Base-by-base conservation (phyloP, 768 basidiomycete species). In the Kwoniella mangroviensis region DNA sequence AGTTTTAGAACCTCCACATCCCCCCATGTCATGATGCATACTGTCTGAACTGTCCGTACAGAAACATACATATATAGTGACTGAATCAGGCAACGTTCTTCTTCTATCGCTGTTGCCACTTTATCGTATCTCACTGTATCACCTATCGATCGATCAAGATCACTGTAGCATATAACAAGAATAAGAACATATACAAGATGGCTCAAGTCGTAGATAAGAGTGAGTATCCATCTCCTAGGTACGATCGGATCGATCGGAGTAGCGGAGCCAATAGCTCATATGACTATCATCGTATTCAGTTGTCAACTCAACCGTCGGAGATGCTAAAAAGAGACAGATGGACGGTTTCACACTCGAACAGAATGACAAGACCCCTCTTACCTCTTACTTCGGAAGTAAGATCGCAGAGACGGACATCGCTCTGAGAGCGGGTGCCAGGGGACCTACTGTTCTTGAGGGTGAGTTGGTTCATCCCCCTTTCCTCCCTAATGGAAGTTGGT, bases 371-470 rank as follows among this genome's bases (percentile, higher is more conserved):
- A 74, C 73, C 12, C 73, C 76, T 42, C 58, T 81, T 54, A 81
- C 80, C 6, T 78, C 82, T 9, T 83, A 83, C 74, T 82, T 79
- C 60, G 82, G 82, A 21, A 69, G 73, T 40, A 80, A 81, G 75
- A 74, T 82, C 54, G 68, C 77, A 19, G 78, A 83, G 63, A 84
- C 82, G 26, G 83, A 84, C 53, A 76, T 75, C 34, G 76, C 81
- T n/a, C 63, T 82, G 24, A 71, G 71, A 60, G 82, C 84, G 49
- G 85, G 84, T 21, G 70, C 85, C 2, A 70, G 84, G 21, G 94
- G 92, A 0, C 90, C 93, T 1, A 87, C 88, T 26, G 85, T 92
- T 9, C 86, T 95, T n/a, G 79, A 83, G 82, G 74, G 76, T 79
- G 55, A 63, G 67, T 61, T 61, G 34, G 41, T 45, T 19, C 41